Conservation (phyloP, 164 flowering plant genomes). For the Cinnamomum micranthum region DNA sequence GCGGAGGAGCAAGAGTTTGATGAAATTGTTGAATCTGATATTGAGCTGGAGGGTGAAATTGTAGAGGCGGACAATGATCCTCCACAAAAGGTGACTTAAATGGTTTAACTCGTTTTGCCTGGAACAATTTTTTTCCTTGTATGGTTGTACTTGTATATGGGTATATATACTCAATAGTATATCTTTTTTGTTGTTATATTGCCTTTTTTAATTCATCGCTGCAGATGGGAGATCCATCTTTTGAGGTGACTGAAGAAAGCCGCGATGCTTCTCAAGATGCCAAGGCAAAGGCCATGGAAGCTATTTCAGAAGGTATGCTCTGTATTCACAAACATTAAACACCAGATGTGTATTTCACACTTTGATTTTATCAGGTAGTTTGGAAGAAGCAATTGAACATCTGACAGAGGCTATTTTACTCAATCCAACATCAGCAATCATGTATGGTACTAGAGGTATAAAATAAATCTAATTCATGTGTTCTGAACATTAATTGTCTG, state of each 20-base stretch:
- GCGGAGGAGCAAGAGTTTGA: constrained; percentile 40
- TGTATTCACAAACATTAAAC: neutral
- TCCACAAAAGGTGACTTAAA: constrained; percentile 65
- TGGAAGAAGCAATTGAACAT: constrained; percentile 80
- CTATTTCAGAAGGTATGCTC: constrained; percentile 71
- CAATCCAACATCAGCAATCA: constrained; percentile 90
- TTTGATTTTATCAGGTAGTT: constrained; percentile 48
- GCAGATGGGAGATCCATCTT: constrained; percentile 89
- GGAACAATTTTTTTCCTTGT: neutral
- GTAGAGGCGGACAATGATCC: constrained; percentile 90
- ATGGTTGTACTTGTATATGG: neutral
- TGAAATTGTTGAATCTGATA: constrained; percentile 79
- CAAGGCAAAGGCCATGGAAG: constrained; percentile 82
- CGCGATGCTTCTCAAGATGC: constrained; percentile 83
- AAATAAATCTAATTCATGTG: neutral
- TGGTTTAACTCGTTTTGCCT: neutral
- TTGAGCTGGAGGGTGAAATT: constrained; percentile 83
- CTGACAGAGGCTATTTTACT: constrained; percentile 77
- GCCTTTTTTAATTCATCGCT: neutral
- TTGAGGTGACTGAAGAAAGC: constrained; percentile 85
- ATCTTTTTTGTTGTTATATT: neutral
- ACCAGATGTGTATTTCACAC: neutral
- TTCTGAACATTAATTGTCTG: neutral
- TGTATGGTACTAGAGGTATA: constrained; percentile 92
- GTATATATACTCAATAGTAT: neutral